Percentiles rank a stretch among this genome's conserved stretches.
phyloP scores from a whole-genome alignment of 2,329 filamentous ascomycete genomes.

The Fusarium cicatricum region DNA sequence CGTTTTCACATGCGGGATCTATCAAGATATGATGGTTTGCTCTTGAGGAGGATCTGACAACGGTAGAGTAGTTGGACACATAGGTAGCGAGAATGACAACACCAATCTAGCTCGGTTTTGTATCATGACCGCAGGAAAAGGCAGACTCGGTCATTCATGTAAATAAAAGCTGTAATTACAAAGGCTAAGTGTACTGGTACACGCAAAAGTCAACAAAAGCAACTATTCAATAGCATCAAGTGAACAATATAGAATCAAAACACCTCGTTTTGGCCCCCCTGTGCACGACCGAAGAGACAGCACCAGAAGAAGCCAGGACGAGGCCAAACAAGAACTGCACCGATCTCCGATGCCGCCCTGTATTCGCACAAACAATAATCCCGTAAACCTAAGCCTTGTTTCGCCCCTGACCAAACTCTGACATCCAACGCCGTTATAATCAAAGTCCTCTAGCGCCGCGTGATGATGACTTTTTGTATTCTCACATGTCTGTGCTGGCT shows the following conservation, averaged over 20 bases:
- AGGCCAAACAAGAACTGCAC: not conserved
- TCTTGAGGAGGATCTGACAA: too few species aligned
- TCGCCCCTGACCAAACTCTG: conserved; percentile 25
- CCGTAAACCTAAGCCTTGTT: conserved; percentile 10
- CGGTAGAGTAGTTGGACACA: too few species aligned
- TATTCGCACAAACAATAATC: conserved; percentile 12
- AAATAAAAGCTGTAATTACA: conserved; percentile 29
- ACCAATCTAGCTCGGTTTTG: not conserved
- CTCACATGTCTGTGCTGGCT: not conserved
- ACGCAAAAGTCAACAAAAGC: conserved; percentile 8
- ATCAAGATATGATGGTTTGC: too few species aligned
- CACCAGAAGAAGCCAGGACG: not conserved
- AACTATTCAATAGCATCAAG: conserved; percentile 32
- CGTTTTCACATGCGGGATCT: too few species aligned
- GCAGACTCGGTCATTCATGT: not conserved
- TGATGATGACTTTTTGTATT: not conserved
- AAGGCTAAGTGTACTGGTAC: conserved; percentile 29
- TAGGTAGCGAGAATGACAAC: too few species aligned
- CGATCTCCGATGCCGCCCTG: conserved; percentile 5
- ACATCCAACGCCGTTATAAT: conserved; percentile 32
- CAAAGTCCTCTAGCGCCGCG: conserved; percentile 9
- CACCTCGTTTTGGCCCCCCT: conserved; percentile 11
- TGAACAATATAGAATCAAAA: conserved; percentile 22
- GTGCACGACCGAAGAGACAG: conserved; percentile 17
- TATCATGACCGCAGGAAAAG: not conserved